Percentiles rank a stretch among this genome's conserved stretches.
Evolutionary conservation across 345 rosid genomes (phyloP).

Genomic region (Arabidopsis arenosa): DNA sequence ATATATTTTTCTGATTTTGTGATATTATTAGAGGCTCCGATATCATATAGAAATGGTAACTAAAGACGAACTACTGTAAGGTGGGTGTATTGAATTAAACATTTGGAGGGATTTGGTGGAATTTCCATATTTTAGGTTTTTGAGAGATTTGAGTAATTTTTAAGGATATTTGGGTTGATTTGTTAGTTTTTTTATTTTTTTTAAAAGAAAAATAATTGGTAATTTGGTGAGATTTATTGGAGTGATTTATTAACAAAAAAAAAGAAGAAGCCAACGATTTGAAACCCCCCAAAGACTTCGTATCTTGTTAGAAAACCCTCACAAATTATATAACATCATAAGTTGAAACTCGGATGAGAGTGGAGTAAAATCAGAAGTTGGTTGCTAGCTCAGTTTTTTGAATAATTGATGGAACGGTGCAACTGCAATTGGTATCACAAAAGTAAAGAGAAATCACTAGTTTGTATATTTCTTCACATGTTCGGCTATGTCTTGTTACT

Average conservation of each 20-base stretch:
- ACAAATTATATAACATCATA: neutral
- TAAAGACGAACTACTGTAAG: too few relatives aligned
- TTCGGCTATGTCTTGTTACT: neutral
- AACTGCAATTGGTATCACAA: neutral
- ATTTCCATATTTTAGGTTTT: too few relatives aligned
- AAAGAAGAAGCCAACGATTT: too few relatives aligned
- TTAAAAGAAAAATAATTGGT: too few relatives aligned
- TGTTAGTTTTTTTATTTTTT: too few relatives aligned
- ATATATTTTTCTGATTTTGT: neutral
- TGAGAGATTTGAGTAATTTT: too few relatives aligned
- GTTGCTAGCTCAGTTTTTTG: neutral
- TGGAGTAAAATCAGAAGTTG: neutral
- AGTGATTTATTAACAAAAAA: too few relatives aligned
- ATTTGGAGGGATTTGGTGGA: too few relatives aligned
- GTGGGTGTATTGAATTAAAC: too few relatives aligned
- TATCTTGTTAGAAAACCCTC: neutral
- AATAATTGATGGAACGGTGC: neutral
- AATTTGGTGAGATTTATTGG: too few relatives aligned
- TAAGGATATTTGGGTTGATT: too few relatives aligned
- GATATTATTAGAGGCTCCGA: neutral
- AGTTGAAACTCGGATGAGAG: neutral
- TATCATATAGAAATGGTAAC: neutral
- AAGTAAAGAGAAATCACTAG: neutral
- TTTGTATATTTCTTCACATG: slow-evolving; percentile 14
- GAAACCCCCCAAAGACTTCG: neutral